Percentiles rank a stretch among this genome's conserved stretches.
phyloP scores from a whole-genome alignment of 1,139 yeast species.

The Kodamaea arcana region DNA sequence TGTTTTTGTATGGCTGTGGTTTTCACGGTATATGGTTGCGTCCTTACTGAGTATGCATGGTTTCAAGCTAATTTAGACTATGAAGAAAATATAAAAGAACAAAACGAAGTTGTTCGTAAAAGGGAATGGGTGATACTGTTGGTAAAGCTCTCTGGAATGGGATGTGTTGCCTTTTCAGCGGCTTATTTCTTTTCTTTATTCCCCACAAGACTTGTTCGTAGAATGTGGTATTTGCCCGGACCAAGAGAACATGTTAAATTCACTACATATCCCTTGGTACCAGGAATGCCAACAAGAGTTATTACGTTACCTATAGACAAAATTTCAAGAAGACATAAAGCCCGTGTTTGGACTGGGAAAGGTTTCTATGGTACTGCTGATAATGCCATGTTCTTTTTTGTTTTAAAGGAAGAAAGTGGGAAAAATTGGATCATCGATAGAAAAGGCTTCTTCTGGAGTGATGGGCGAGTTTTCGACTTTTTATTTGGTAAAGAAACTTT shows the following conservation, averaged over 20 bases:
- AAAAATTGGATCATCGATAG: slow-evolving; percentile 77
- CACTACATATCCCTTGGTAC: slow-evolving; percentile 71
- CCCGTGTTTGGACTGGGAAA: slow-evolving; percentile 78
- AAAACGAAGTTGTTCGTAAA: slow-evolving; percentile 29
- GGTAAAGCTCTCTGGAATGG: slow-evolving; percentile 29
- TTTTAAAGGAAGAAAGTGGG: slow-evolving; percentile 54
- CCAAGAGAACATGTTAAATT: slow-evolving; percentile 54
- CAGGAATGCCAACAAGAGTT: slow-evolving; percentile 75
- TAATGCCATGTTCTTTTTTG: slow-evolving; percentile 68
- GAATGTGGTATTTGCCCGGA: slow-evolving; percentile 73
- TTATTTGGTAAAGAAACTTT: slow-evolving; percentile 74
- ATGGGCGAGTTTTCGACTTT: slow-evolving; percentile 79
- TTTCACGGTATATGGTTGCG: slow-evolving; percentile 62
- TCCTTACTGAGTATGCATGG: slow-evolving; percentile 56
- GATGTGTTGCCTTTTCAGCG: slow-evolving; percentile 36
- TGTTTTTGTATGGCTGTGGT: slow-evolving; percentile 68
- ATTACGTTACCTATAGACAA: slow-evolving; percentile 59
- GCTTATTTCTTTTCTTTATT: slow-evolving; percentile 45
- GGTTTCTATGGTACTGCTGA: slow-evolving; percentile 86
- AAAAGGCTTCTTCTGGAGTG: slow-evolving; percentile 83
- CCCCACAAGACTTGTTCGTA: slow-evolving; percentile 67
- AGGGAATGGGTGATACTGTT: slow-evolving; percentile 37
- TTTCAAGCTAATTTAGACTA: slow-evolving; percentile 55
- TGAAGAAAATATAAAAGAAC: slow-evolving; percentile 52
- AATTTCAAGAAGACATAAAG: slow-evolving; percentile 53